A percentile compares a stretch with the other conserved stretches of the same genome.
Conservation (phyloP, 352 stramenopile species). For the Phytophthora pisi region DNA sequence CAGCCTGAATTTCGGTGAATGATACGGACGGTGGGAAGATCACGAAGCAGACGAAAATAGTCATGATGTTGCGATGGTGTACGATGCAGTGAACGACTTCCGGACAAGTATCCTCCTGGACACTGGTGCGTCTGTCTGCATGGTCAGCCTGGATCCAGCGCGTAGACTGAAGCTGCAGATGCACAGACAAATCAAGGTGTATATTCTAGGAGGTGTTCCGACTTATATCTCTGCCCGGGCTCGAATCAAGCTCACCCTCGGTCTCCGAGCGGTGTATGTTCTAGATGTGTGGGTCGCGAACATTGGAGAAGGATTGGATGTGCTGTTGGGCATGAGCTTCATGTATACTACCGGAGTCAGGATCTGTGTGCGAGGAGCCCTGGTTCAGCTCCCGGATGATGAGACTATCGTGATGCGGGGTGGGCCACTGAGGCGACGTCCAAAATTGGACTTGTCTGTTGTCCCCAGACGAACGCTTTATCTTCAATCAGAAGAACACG, state of each 20-base stretch:
- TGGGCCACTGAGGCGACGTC: too few species aligned
- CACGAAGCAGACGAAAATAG: background rate
- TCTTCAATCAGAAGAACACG: too few species aligned
- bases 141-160: constrained; percentile 7
- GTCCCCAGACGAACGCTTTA: too few species aligned
- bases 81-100: background rate
- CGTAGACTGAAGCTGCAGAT: constrained; percentile 6
- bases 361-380: background rate
- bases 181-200: constrained; percentile 6
- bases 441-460: too few species aligned
- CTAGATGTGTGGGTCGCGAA: background rate
- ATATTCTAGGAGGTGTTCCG: constrained; percentile 1
- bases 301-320: constrained; percentile 7
- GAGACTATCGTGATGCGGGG: too few species aligned
- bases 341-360: constrained; percentile 1
- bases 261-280: background rate
- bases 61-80: background rate
- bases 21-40: constrained; percentile 1
- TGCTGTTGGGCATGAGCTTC: background rate
- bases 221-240: constrained; percentile 4
- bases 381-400: too few species aligned
- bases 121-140: constrained; percentile 2
- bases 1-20: background rate
- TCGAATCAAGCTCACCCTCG: constrained; percentile 7
- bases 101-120: constrained; percentile 1